Percentiles rank a stretch among this genome's conserved stretches.
phyloP scores from a whole-genome alignment of 208 protist genomes.

The Trichomonas gallinae region DNA sequence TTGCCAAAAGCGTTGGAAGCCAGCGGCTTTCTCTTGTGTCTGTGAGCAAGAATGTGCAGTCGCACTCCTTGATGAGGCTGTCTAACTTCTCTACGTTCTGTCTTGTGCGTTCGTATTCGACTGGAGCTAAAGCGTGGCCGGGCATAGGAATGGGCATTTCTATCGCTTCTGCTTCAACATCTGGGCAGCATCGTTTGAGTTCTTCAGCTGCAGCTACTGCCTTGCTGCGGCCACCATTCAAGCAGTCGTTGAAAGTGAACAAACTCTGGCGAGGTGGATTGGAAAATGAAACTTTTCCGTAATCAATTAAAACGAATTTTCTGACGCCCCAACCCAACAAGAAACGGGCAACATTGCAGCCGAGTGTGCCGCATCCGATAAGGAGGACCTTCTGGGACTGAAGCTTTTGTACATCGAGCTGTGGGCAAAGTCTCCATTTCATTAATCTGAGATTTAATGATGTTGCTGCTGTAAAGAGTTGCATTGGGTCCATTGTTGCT shows the following conservation, averaged over 20 bases:
- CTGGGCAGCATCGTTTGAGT: slow-evolving; percentile 66
- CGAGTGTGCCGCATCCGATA: slow-evolving; percentile 85
- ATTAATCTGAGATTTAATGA: slow-evolving; percentile 87
- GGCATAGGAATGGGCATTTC: slow-evolving; percentile 84
- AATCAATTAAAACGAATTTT: slow-evolving; percentile 81
- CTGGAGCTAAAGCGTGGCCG: slow-evolving; percentile 56
- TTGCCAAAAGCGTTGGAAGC: slow-evolving; percentile 78
- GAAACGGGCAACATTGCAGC: slow-evolving; percentile 84
- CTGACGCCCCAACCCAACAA: slow-evolving; percentile 74
- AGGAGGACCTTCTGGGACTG: slow-evolving; percentile 53
- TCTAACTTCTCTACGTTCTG: slow-evolving; percentile 44
- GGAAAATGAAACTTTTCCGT: slow-evolving; percentile 73
- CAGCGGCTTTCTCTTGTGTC: slow-evolving; percentile 71
- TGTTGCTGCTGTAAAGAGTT: slow-evolving; percentile 34
- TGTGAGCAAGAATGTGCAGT: slow-evolving; percentile 87
- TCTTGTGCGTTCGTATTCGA: slow-evolving; percentile 37
- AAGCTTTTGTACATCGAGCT: slow-evolving; percentile 65
- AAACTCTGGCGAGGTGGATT: slow-evolving; percentile 78
- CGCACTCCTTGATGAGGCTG: slow-evolving; percentile 49
- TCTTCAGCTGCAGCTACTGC: slow-evolving; percentile 63
- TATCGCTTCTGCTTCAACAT: slow-evolving; percentile 23
- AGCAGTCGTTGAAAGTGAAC: slow-evolving; percentile 61
- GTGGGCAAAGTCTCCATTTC: slow-evolving; percentile 83
- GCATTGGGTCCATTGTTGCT: slow-evolving; percentile 22
- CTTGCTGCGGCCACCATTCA: slow-evolving; percentile 56